Evolutionary conservation across 331 rosid species (phyloP), one percentile per base, ranked within the genome.

Genomic region (Phaseolus coccineus): DNA sequence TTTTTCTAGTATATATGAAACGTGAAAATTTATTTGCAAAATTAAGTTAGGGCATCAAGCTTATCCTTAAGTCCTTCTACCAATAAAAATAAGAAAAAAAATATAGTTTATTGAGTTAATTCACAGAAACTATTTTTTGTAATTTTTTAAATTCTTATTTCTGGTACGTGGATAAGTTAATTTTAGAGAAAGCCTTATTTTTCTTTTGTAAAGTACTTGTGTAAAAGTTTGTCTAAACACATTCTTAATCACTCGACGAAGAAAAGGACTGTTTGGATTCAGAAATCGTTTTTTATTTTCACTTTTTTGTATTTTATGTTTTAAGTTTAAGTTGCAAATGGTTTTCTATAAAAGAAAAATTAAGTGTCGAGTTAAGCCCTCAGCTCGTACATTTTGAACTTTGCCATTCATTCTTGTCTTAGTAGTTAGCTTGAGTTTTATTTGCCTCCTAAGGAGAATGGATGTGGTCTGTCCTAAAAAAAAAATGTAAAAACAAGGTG

Each of bases 341-440:
- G 16, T 28, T 28, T 58, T 57, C 33, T 28, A 2, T 56, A 6
- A 62, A 62, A 61, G 42, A 5, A 61, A 28, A 61, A 28, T 61
- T 0, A 14, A 62, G 5, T 62, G 19, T 28, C 4, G 66, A 59
- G 22, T 27, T 27, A 4, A 25, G n/a, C 2, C 3, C 3, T 1
- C 16, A 1, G 1, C 13, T 0, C 25, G 33, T 3, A 4, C 2
- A 7, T 57, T 12, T 13, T 4, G 37, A 58, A 12, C 6, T 1
- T 4, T 58, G n/a, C 0, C 8, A 1, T 1, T 2, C 0, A 27
- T 27, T 4, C 0, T 4, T 1, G 3, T 27, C 8, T 4, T 27
- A 5, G 22, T 19, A 57, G 1, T 11, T 58, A 6, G 3, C 35
- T 27, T 12, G 16, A 58, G n/a, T 2, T 11, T 2, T 53, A 19